Evolutionary conservation across 441 rosid genomes (phyloP), one percentile per base, ranked within the genome.

Genomic region (Aquilaria agallochum): DNA sequence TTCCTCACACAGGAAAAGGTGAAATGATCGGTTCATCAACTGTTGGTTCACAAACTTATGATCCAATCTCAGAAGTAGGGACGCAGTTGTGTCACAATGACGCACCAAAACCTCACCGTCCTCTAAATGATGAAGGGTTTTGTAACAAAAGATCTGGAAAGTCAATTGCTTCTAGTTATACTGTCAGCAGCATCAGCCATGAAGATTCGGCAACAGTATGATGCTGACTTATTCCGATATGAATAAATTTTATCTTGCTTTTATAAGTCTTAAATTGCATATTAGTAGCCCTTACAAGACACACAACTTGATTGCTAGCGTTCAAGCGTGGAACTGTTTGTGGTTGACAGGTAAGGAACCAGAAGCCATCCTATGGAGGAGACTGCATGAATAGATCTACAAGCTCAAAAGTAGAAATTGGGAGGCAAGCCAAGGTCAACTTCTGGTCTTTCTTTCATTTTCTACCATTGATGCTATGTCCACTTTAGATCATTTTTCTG

Each of bases 391-490:
- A 32, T 63, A 50, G 44, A 46, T 50, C 32, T 20, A 42, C 59
- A 34, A 61, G 54, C 53, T 53, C 62, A 42, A 40, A 7, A 5
- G 45, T 40, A 40, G 70, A 54, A 45, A 62, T 62, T 51, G 70
- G 65, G 66, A 57, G 56, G 58, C 67, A 58, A 47, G 34, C 66
- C 30, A 73, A 68, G 80, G 80, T 78, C 42, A 55, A 60, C 49
- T 73, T 66, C 62, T 60, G 59, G 11, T 44, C 9, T 31, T 58
- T 50, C 11, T 9, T 14, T 50, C 42, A 63, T 55, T 6, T 36
- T 53, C 49, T 32, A 11, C 50, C 33, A 13, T 60, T 58, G 49
- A 34, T 51, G 50, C 7, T 36, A 36, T 40, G 9, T 40, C 45
- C 9, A 40, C 10, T 10, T 1, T 10, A 40, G 7, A 40, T 40